Evolutionary conservation across 1,284 basidiomycete species (phyloP).

Genomic region (Phaffia rhodozyma): DNA sequence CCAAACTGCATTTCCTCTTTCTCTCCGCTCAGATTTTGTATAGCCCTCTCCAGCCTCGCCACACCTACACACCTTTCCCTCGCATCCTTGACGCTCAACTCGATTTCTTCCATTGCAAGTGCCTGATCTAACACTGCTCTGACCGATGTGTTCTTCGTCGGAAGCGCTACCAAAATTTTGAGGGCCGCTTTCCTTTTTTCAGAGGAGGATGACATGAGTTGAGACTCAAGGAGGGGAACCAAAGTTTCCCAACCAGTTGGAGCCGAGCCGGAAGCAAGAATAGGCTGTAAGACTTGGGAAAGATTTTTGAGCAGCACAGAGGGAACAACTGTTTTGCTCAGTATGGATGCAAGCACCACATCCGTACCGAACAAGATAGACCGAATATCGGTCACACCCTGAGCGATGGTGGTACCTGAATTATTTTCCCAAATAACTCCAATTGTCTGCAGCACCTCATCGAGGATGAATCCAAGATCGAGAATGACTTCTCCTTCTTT

Average conservation of each 20-base stretch:
- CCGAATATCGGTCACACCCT: no score
- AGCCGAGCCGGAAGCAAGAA: background rate
- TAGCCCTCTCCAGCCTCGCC: slow-evolving; percentile 40
- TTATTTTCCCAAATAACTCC: no score
- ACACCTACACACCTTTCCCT: slow-evolving; percentile 46
- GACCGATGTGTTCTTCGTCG: slow-evolving; percentile 17
- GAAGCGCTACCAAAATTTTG: slow-evolving; percentile 29
- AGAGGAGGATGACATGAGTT: slow-evolving; percentile 40
- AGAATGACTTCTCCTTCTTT: no score
- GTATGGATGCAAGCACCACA: no score
- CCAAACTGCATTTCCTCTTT: slow-evolving; percentile 49
- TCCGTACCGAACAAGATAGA: no score
- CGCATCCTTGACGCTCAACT: slow-evolving; percentile 61
- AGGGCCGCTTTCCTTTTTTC: slow-evolving; percentile 33
- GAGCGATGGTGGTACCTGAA: no score
- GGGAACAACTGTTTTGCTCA: no score
- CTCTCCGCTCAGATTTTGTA: slow-evolving; percentile 41
- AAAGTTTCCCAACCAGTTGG: background rate
- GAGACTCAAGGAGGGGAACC: slow-evolving; percentile 24
- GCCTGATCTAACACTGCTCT: slow-evolving; percentile 50
- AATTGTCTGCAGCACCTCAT: no score
- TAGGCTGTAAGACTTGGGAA: background rate
- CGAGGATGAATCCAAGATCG: no score
- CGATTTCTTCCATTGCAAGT: slow-evolving; percentile 58
- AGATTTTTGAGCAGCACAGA: no score